These are phyloP conservation scores for Coemansia furcata DNA, from an alignment of 192 early-diverging fungal species.

Conservation along the genomic window DNA sequence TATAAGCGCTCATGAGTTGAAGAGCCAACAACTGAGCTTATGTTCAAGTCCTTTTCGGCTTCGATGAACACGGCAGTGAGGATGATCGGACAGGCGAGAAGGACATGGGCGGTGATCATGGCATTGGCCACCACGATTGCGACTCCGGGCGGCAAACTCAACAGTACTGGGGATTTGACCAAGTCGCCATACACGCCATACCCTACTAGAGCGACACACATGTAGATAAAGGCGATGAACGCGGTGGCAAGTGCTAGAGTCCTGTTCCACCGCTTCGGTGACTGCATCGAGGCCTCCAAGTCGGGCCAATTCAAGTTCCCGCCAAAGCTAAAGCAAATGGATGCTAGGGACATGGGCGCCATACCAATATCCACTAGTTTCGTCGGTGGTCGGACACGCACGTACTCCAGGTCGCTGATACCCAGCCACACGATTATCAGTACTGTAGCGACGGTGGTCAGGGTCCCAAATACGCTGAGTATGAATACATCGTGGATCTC, in stretches of 20 bases:
- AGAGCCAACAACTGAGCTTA: constrained; percentile 45
- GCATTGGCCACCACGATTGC: constrained; percentile 62
- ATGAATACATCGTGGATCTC: constrained; percentile 78
- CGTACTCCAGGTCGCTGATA: constrained; percentile 22
- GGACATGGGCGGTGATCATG: constrained; percentile 77
- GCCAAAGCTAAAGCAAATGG: constrained; percentile 78
- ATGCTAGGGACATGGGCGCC: constrained; percentile 74
- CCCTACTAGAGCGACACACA: constrained; percentile 67
- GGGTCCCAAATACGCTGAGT: constrained; percentile 70
- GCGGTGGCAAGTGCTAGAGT: constrained; percentile 64
- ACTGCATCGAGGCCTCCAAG: constrained; percentile 77
- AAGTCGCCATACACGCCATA: constrained; percentile 74
- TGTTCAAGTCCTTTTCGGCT: constrained; percentile 62
- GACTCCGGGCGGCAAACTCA: constrained; percentile 61
- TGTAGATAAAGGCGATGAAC: constrained; percentile 70
- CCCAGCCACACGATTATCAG: constrained; percentile 61
- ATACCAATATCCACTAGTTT: constrained; percentile 31
- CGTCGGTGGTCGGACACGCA: constrained; percentile 25
- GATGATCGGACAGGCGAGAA: constrained; percentile 79
- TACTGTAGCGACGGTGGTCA: constrained; percentile 72
- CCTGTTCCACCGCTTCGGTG: constrained; percentile 66
- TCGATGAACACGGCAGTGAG: constrained; percentile 74
- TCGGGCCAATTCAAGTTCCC: constrained; percentile 86
- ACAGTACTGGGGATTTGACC: constrained; percentile 65
- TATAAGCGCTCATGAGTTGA: constrained; percentile 47